A percentile compares a stretch with the other conserved stretches of the same genome.
Conservation (phyloP, 1,139 yeast species). For the Zygosaccharomyces pseudobailii region DNA sequence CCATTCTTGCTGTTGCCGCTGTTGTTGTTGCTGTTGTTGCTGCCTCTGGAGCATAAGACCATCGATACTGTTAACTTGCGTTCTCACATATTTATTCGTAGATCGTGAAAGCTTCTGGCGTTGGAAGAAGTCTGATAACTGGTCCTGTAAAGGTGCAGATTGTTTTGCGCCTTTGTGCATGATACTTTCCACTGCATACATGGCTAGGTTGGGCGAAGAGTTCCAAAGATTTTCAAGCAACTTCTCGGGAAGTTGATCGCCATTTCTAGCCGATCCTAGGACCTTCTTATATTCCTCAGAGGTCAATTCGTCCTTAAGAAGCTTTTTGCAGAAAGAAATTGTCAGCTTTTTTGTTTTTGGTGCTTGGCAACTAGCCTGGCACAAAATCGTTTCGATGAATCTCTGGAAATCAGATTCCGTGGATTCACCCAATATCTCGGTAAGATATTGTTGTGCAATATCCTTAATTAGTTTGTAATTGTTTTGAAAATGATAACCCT, state of each 20-base stretch:
- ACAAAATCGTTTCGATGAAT: constrained; percentile 20
- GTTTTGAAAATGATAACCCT: constrained; percentile 10
- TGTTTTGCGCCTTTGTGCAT: constrained; percentile 13
- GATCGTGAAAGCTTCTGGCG: constrained; percentile 19
- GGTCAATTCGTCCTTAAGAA: constrained; percentile 18
- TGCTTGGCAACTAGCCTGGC: constrained; percentile 22
- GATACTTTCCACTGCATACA: constrained; percentile 19
- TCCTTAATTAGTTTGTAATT: constrained; percentile 18
- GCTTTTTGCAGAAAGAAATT: constrained; percentile 18
- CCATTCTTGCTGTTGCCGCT: constrained; percentile 49
- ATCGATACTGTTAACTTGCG: constrained; percentile 12
- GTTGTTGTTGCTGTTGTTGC: constrained; percentile 27
- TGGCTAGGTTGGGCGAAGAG: constrained; percentile 26
- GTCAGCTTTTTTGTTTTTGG: constrained; percentile 8
- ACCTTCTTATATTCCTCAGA: constrained; percentile 14
- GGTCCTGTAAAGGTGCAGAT: constrained; percentile 15
- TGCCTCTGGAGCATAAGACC: constrained; percentile 14
- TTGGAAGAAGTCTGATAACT: constrained; percentile 22
- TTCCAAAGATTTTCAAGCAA: constrained; percentile 26
- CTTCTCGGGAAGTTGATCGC: constrained; percentile 19
- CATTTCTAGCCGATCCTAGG: constrained; percentile 9
- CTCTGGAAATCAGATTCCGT: constrained; percentile 18
- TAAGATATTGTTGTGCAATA: constrained; percentile 8
- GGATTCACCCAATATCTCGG: constrained; percentile 5
- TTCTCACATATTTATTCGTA: constrained; percentile 16